A percentile compares a stretch with the other conserved stretches of the same genome.
Evolutionary conservation across 257 asterid species (phyloP).

Genomic region (Paraleonurus japonicus): DNA sequence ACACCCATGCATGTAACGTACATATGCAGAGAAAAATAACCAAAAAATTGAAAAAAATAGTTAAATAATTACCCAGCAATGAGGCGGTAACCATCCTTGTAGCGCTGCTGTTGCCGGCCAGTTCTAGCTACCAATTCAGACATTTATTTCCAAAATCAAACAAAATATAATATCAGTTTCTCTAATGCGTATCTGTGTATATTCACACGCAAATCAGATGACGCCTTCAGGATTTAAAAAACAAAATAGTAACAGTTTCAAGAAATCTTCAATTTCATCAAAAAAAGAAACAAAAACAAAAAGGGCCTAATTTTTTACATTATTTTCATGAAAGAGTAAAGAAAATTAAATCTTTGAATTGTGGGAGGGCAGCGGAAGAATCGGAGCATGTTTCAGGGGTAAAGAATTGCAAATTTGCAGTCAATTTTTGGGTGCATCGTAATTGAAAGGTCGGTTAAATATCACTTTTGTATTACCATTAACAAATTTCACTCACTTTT

Average conservation of each 20-base stretch:
- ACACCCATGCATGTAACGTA: conserved; percentile 36
- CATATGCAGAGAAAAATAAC: neutral
- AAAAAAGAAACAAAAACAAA: neutral
- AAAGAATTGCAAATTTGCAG: conserved; percentile 32
- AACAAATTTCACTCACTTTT: neutral
- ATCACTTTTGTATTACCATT: neutral
- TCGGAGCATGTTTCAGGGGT: conserved; percentile 45
- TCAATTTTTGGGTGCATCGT: conserved; percentile 37
- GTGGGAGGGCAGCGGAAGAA: conserved; percentile 45
- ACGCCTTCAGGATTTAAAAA: conserved; percentile 20
- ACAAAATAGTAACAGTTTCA: conserved; percentile 27
- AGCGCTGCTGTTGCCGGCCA: conserved; percentile 89
- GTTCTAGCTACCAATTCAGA: conserved; percentile 94
- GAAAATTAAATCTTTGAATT: conserved; percentile 27
- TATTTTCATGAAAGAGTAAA: conserved; percentile 22
- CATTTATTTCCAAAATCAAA: conserved; percentile 45
- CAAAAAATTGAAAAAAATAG: neutral
- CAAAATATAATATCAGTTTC: neutral
- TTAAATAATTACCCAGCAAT: conserved; percentile 59
- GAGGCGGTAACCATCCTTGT: conserved; percentile 83
- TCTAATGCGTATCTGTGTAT: conserved; percentile 9
- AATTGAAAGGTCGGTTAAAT: conserved; percentile 35
- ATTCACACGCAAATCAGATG: conserved; percentile 17
- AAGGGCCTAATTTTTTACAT: conserved; percentile 19
- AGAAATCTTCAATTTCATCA: conserved; percentile 25